Base-by-base conservation (phyloP, 768 basidiomycete species). In the Amylocystis lapponica region DNA sequence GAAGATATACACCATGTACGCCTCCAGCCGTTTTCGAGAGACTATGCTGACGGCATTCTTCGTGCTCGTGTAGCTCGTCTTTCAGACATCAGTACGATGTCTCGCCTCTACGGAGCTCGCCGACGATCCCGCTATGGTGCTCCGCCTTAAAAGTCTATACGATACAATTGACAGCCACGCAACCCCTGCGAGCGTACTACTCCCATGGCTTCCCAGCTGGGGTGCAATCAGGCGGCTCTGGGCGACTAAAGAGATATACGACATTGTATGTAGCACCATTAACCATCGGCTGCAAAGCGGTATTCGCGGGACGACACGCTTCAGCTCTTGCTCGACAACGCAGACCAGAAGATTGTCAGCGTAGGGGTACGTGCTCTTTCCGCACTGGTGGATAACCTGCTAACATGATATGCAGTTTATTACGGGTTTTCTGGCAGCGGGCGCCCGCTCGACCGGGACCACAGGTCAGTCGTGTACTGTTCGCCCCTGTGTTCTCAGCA, bases 361-460 rank as follows among this genome's bases (percentile, higher is more conserved):
- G 76, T 87, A 32, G 86, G 85, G 46, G 85, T 86, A 64, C 57
- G 74, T 65, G 25, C 32, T 19, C 22, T 40, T 19, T 35, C 20
- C n/a, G n/a, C n/a, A 11, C 17, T 29, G 23, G 7, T 35, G 29
- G 31, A n/a, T n/a, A 26, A 29, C 30, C 42, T 34, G 41, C 35
- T 47, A 52, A 51, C 53, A 49, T 41, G 22, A 53, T 47, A 39
- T 45, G 45, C 56, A 86, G 84, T 87, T 89, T 60, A 83, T 86
- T 46, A 86, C 87, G 81, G 86, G 86, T 25, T 65, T 88, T 13
- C 67, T 89, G 43, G 81, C 86, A 43, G 86, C 86, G 25, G 86
- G 86, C n/a, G 80, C 85, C 31, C 74, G 86, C 56, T 83, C 86
- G 11, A 88, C 84, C 34, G 85, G 85, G 10, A 82, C 82, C 9